Base-by-base conservation (phyloP, 225 moss, liverwort and hornwort species). In the Antitrichia curtipendula region DNA sequence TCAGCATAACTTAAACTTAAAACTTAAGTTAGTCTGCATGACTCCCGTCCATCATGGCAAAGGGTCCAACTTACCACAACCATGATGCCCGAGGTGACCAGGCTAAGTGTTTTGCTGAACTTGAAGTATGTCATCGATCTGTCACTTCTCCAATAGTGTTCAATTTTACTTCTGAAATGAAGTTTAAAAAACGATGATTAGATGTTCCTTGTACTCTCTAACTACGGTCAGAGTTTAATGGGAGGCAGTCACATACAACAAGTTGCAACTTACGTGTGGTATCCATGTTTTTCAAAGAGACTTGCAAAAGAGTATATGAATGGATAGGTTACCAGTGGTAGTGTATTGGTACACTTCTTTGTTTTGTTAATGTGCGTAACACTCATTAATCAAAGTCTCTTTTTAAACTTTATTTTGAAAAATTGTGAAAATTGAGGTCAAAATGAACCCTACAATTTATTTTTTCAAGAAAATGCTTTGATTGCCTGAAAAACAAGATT, bases 251-350 rank as follows among this genome's bases (percentile, higher is more conserved):
- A 27, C 70, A 70, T 27, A 45, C 45, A 64, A 19, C 5, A 36
- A 64, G 64, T 64, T 36, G 19, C 18, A 36, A 18, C 19, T 17
- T 10, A 18, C n/a, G n/a, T 2, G n/a, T 36, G 5, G 21, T 20
- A 20, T 65, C 21, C 11, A 20, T n/a, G 11, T 21, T 36, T 21
- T 19, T n/a, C 21, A 65, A 20, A 65, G 20, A 65, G 18, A 65
- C 36, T 65, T 34, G 16, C 8, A n/a, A 65, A 65, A 65, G 6
- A n/a, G 1, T 6, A n/a, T 21, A 19, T n/a, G 3, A 11, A 12
- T n/a, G 2, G 3, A 18, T n/a, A 20, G 3, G 10, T n/a, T n/a
- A n/a, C 21, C 6, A n/a, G 1, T 3, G 6, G n/a, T 20, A n/a
- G 6, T n/a, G 6, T n/a, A 65, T 65, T 0, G 1, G 11, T n/a